Evolutionary conservation across 108 stramenopile species (phyloP), one percentile per base, ranked within the genome.

Genomic region (Schizochytrium sp.): DNA sequence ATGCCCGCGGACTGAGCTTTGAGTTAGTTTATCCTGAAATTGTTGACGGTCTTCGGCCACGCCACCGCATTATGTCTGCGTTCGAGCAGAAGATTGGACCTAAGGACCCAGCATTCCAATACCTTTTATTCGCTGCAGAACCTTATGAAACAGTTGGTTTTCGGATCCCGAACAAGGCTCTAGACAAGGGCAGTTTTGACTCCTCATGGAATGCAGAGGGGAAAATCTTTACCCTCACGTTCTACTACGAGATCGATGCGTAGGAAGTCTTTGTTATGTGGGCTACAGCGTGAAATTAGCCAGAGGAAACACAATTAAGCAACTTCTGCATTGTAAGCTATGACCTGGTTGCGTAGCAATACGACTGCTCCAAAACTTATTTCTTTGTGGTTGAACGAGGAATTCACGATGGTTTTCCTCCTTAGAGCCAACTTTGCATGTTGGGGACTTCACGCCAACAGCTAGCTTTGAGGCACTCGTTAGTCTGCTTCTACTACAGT

Each of bases 91-190:
- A 94, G 61, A 96, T 98, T 53, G 99, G 99, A 72, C 93, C 94
- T 8, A 97, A 98, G 2, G 98, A 98, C 93, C 95, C 96, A 83
- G 92, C 94, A 5, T 98, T 97, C 88, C 97, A 99, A 91, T 99
- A 98, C 87, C 93, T 99, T 1, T 92, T 99, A 41, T 94, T 99
- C 91, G 99, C 99, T 40, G 98, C 97, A 83, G 99, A 98, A 69
- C 98, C 98, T 15, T 99, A 99, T 90, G 98, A 99, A 91, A 99
- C 98, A 44, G 95, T 99, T 55, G 99, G 96, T 7, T 99, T 99
- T 92, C 98, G 98, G 93, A 96, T 99, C 87, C 99, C 99, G 53
- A 97, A 98, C 91, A 94, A 96, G 72, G 94, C 96, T 17, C 94
- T 99, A 76, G 98, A 99, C 89, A 95, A 95, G 91, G 93, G 97